phyloP scores from a whole-genome alignment of 2,329 filamentous ascomycete species.

The Nothopassalora personata region DNA sequence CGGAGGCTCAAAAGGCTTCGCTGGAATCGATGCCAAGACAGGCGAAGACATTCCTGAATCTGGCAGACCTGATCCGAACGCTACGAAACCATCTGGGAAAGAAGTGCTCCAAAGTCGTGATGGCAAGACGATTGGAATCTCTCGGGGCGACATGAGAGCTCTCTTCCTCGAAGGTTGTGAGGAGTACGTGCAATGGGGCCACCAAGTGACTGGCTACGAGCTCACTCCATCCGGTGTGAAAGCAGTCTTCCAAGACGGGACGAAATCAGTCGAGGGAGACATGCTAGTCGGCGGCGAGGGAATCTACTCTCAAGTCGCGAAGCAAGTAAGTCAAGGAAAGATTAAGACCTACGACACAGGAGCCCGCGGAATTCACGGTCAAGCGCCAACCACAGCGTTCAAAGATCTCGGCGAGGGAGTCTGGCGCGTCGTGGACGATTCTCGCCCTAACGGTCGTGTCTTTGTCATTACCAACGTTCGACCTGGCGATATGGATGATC shows the following conservation, averaged over 20 bases:
- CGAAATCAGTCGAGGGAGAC: constrained; percentile 53
- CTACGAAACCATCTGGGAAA: constrained; percentile 8
- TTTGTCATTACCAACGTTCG: constrained; percentile 62
- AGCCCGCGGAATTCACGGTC: constrained; percentile 60
- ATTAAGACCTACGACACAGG: constrained; percentile 61
- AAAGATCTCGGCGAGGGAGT: constrained; percentile 59
- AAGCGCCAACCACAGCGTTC: constrained; percentile 58
- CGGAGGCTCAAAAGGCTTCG: constrained; percentile 48
- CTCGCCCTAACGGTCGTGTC: constrained; percentile 43
- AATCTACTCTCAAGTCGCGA: constrained; percentile 55
- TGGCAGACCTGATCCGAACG: not conserved
- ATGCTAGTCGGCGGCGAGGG: constrained; percentile 60
- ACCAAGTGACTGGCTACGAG: constrained; percentile 56
- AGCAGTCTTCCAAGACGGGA: constrained; percentile 56
- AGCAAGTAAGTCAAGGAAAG: constrained; percentile 53
- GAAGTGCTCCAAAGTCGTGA: constrained; percentile 45
- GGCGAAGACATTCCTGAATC: constrained; percentile 36
- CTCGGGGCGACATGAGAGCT: constrained; percentile 58
- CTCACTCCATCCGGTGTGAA: constrained; percentile 50
- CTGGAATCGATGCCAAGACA: constrained; percentile 49
- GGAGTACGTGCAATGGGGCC: constrained; percentile 50
- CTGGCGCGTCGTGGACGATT: constrained; percentile 50
- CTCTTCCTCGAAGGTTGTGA: constrained; percentile 56
- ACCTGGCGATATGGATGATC: constrained; percentile 54
- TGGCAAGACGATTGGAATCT: constrained; percentile 57